Base-by-base conservation (phyloP, 2,329 filamentous ascomycete genomes). In the Thielaviopsis musarum region DNA sequence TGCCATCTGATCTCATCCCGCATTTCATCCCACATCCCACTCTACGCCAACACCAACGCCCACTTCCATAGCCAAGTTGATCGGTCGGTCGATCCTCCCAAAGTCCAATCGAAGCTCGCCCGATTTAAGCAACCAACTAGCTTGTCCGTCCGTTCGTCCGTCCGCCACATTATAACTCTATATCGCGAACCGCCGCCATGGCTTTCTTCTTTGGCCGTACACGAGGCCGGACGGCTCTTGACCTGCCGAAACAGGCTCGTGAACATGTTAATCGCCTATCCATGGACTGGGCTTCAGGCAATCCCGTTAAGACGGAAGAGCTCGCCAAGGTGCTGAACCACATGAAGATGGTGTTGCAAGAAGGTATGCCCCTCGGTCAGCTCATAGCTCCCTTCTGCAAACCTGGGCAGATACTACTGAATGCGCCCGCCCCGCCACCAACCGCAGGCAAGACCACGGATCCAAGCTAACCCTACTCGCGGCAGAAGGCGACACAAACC, bases 321-420 rank as follows among this genome's bases (percentile, higher is more conserved):
- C 78, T 95, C 63, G 85, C 88, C 55, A 88, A 89, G 69, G 84
- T 91, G 65, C 79, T 98, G 64, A 79, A 80, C 57, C 88, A 95
- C 70, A 95, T 97, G 85, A 97, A 97, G 72, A 75, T 90, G 64
- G 83, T 93, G 62, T 81, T 98, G 15, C 91, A 97, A 76, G 93
- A 88, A 72, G 90, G 90, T 94, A 77, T 61, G 72, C 12, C 13
- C 10, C 26, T 52, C 51, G 24, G 54, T 6, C 17, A n/a, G 21
- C 52, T 13, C 49, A n/a, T 26, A 21, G 19, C 17, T 9, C 5
- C 7, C 22, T 28, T 57, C 10, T 19, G n/a, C 24, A 26, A 26
- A 26, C 3, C 24, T 34, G 6, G 30, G 30, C 30, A 34, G 6
- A 34, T 34, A 34, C 30, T 34, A 34, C 30, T 45, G 38, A 15